Percentiles rank a stretch among this genome's conserved stretches.
Conservation (phyloP, 139 green algal genomes). For the Edaphochlamys debaryana region DNA sequence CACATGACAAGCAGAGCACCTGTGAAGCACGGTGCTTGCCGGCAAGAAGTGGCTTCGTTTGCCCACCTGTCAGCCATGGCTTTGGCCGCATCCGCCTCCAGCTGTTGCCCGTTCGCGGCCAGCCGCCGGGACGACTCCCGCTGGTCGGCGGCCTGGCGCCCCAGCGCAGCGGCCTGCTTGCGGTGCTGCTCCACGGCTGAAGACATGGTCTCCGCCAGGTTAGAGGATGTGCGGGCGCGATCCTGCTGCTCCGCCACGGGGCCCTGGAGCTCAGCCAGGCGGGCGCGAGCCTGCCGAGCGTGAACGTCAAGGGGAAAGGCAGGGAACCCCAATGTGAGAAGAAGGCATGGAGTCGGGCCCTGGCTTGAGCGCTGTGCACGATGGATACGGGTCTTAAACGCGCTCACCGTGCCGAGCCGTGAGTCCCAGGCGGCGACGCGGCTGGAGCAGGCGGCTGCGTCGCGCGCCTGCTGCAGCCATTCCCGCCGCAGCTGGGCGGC, state of each 20-base stretch:
- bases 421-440: neutral
- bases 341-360: no score
- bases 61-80: constrained; percentile 35
- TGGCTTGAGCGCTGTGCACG: no score
- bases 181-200: constrained; percentile 2
- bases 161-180: neutral
- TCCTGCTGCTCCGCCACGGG: neutral
- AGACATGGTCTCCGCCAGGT: neutral
- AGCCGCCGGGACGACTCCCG: neutral
- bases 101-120: neutral
- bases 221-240: neutral
- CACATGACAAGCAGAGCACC: no score
- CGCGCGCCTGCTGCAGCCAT: neutral
- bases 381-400: no score
- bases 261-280: neutral
- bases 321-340: no score
- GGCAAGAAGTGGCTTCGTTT: no score
- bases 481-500: constrained; percentile 6
- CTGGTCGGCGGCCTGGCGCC: constrained; percentile 2
- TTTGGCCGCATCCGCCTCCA: neutral
- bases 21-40: no score
- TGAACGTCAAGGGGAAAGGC: no score
- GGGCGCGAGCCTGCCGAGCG: no score
- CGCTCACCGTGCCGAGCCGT: neutral
- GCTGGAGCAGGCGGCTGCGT: neutral